Evolutionary conservation across 2,329 filamentous ascomycete species (phyloP).

Genomic region (Stachybotrys chlorohalonatus): DNA sequence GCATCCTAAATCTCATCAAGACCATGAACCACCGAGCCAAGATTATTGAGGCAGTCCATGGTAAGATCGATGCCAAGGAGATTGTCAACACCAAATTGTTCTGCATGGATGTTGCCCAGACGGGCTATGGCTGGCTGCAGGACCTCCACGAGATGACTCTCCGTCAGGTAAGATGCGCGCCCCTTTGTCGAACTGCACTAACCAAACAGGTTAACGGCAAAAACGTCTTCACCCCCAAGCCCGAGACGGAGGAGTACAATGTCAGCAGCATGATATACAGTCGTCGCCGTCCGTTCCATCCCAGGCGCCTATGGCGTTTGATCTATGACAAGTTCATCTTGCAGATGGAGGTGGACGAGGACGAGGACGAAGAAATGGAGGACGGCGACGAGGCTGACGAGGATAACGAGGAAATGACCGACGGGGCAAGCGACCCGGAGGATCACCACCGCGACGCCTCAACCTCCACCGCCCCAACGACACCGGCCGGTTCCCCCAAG

Average conservation of each 20-base stretch:
- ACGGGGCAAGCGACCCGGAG: neutral
- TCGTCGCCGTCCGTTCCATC: conserved; percentile 46
- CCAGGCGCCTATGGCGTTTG: conserved; percentile 32
- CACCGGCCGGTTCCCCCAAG: neutral
- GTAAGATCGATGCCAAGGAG: conserved; percentile 50
- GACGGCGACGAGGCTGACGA: conserved; percentile 13
- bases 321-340: conserved; percentile 42
- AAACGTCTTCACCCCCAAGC: conserved; percentile 53
- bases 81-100: conserved; percentile 60
- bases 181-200: neutral
- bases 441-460: neutral
- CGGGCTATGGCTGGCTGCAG: conserved; percentile 60
- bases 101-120: conserved; percentile 53
- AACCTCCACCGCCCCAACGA: neutral
- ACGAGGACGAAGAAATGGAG: conserved; percentile 20
- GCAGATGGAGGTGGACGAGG: conserved; percentile 32
- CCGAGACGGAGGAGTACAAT: conserved; percentile 65
- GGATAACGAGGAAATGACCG: conserved; percentile 4
- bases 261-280: conserved; percentile 64
- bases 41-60: conserved; percentile 50
- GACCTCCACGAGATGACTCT: conserved; percentile 61
- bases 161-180: conserved; percentile 34
- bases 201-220: conserved; percentile 29
- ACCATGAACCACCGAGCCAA: conserved; percentile 60
- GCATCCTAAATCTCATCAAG: conserved; percentile 44